phyloP scores from a whole-genome alignment of 139 green algal genomes.

The Coelastrella sp. region DNA sequence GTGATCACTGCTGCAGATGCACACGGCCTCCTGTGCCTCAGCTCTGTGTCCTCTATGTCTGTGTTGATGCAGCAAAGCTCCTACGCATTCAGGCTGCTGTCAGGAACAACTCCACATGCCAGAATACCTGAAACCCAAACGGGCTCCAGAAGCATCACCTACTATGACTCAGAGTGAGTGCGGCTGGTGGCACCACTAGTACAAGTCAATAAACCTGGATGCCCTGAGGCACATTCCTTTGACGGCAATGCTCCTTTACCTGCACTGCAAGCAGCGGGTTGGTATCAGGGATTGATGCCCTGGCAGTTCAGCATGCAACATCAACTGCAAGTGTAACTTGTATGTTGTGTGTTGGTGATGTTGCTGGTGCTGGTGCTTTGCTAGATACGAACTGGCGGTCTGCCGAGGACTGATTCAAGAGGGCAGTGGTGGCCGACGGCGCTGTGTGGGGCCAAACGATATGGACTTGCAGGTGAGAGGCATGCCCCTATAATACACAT shows the following conservation, averaged over 20 bases:
- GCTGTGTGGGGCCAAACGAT: constrained; percentile 29
- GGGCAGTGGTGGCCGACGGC: constrained; percentile 7
- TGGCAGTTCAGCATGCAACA: background rate
- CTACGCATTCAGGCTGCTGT: constrained; percentile 2
- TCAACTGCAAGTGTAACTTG: background rate
- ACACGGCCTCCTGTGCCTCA: background rate
- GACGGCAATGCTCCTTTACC: too few relatives aligned
- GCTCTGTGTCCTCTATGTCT: background rate
- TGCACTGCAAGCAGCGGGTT: too few relatives aligned
- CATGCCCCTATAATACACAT: background rate
- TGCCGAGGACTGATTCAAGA: constrained; percentile 23
- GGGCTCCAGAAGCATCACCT: background rate
- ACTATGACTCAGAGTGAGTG: constrained; percentile 43
- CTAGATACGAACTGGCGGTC: constrained; percentile 17
- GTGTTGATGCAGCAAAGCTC: constrained; percentile 20
- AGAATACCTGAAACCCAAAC: background rate
- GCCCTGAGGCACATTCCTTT: too few relatives aligned
- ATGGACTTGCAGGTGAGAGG: constrained; percentile 33
- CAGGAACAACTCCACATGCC: background rate
- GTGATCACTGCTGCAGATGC: background rate
- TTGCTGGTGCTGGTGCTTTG: background rate
- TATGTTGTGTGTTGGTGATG: too few relatives aligned
- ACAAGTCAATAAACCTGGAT: too few relatives aligned
- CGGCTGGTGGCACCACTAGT: too few relatives aligned
- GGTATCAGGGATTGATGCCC: background rate